Percentiles rank a stretch among this genome's conserved stretches.
phyloP scores from a whole-genome alignment of 768 basidiomycete species.

The Panaeolus papilionaceus region DNA sequence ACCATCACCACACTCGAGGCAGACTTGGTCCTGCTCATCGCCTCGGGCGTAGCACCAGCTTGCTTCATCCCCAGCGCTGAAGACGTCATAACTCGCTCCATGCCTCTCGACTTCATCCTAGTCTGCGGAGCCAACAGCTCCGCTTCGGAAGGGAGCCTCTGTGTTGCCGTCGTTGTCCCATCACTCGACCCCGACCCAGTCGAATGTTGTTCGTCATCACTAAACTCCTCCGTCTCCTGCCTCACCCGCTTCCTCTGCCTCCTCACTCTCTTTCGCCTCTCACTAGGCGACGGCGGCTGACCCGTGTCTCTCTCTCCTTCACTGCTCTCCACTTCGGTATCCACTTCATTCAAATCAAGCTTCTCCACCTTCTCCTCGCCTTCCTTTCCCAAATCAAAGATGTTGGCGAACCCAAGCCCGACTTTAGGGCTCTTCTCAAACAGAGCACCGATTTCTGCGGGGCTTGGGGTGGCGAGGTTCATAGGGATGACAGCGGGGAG shows the following conservation, averaged over 20 bases:
- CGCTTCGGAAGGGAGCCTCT: conserved; percentile 7
- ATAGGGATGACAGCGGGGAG: conserved; percentile 81
- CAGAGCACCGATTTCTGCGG: conserved; percentile 66
- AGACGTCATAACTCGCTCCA: conserved; percentile 44
- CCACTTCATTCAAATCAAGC: conserved; percentile 38
- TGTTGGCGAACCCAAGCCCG: conserved; percentile 77
- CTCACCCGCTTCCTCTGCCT: conserved; percentile 45
- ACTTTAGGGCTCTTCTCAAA: conserved; percentile 75
- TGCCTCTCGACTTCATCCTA: conserved; percentile 20
- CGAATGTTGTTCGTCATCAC: conserved; percentile 29
- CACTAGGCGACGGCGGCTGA: conserved; percentile 55
- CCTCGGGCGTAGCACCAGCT: conserved; percentile 24
- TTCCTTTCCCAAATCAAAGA: conserved; percentile 68
- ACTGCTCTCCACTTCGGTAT: conserved; percentile 34
- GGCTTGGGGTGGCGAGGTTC: conserved; percentile 72
- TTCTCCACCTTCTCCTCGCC: conserved; percentile 42
- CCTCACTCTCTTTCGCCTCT: conserved; percentile 49
- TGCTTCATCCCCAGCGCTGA: conserved; percentile 29
- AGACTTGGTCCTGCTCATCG: conserved; percentile 27
- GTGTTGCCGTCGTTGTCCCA: conserved; percentile 19
- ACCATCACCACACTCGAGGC: conserved; percentile 16
- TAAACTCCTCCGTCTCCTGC: conserved; percentile 26
- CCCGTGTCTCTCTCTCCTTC: conserved; percentile 36
- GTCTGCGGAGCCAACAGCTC: not conserved
- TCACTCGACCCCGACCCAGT: conserved; percentile 22